Percentiles rank a stretch among this genome's conserved stretches.
Conservation (phyloP, 192 early-diverging fungal genomes). For the Coemansia sp. region DNA sequence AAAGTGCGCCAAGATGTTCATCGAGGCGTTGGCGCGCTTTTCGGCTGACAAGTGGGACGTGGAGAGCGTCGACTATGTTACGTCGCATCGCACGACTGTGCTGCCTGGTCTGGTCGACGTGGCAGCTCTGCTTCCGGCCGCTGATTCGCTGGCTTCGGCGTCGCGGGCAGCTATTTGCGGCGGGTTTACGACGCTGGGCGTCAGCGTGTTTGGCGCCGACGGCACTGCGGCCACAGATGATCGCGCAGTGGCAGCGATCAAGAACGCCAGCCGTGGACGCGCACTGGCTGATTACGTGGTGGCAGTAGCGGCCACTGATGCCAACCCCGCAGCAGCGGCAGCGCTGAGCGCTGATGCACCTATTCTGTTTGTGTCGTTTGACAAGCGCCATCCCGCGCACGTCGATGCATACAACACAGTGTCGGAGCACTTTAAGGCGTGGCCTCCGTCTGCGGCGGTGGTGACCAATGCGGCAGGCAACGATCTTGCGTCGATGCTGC, state of each 20-base stretch:
- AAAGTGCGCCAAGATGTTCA: constrained; percentile 98
- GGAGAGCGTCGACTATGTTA: constrained; percentile 84
- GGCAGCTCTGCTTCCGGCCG: constrained; percentile 61
- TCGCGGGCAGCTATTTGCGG: constrained; percentile 74
- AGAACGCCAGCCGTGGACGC: constrained; percentile 58
- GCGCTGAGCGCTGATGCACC: constrained; percentile 41
- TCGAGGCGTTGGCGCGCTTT: constrained; percentile 88
- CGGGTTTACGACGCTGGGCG: constrained; percentile 81
- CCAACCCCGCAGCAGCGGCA: constrained; percentile 62
- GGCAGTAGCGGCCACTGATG: constrained; percentile 65
- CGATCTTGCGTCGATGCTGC: constrained; percentile 84
- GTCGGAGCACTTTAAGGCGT: constrained; percentile 73
- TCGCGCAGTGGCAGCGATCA: constrained; percentile 46
- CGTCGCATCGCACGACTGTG: constrained; percentile 76
- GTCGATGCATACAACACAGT: constrained; percentile 63
- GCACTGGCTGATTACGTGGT: constrained; percentile 72
- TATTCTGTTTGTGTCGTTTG: constrained; percentile 66
- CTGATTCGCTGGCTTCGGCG: constrained; percentile 60
- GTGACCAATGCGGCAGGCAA: constrained; percentile 83
- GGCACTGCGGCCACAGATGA: constrained; percentile 31
- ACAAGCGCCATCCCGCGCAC: constrained; percentile 35
- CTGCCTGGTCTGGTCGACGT: constrained; percentile 90
- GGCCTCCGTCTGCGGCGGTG: constrained; percentile 74
- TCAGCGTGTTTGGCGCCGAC: constrained; percentile 56
- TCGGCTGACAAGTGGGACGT: constrained; percentile 65